These are phyloP conservation scores for Verticillium nubilum DNA, from an alignment of 2,329 filamentous ascomycete species.

Conservation along the genomic window DNA sequence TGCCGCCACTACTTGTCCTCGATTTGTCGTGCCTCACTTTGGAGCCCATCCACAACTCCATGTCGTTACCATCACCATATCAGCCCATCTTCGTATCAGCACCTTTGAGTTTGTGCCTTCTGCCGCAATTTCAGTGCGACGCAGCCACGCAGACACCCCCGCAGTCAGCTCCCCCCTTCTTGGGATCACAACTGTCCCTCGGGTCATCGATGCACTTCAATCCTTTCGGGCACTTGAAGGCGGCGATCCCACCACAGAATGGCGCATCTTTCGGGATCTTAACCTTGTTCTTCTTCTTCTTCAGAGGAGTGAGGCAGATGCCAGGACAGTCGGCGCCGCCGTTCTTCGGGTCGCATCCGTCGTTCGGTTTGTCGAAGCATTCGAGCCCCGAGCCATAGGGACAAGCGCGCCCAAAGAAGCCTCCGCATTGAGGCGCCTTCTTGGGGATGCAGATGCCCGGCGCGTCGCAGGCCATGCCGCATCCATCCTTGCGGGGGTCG, in stretches of 20 bases:
- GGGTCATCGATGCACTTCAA: slow-evolving; percentile 22
- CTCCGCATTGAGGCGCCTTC: slow-evolving; percentile 15
- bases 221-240: slow-evolving; percentile 18
- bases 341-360: slow-evolving; percentile 19
- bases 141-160: slow-evolving; percentile 18
- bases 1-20: too few species aligned
- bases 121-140: background rate
- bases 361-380: slow-evolving; percentile 23
- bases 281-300: too few species aligned
- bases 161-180: slow-evolving; percentile 22
- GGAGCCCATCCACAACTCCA: too few species aligned
- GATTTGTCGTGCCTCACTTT: too few species aligned
- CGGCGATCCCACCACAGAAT: slow-evolving; percentile 20
- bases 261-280: slow-evolving; percentile 12
- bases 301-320: slow-evolving; percentile 17
- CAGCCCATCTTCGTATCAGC: too few species aligned
- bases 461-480: slow-evolving; percentile 28
- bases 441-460: slow-evolving; percentile 26
- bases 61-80: too few species aligned
- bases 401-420: slow-evolving; percentile 19
- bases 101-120: too few species aligned
- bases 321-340: slow-evolving; percentile 24
- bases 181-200: slow-evolving; percentile 20
- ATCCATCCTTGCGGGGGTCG: slow-evolving; percentile 24
- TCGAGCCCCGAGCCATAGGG: slow-evolving; percentile 14